These are phyloP conservation scores for Pseudogymnoascus sp. DNA, from an alignment of 2,329 filamentous ascomycete genomes.

Conservation along the genomic window DNA sequence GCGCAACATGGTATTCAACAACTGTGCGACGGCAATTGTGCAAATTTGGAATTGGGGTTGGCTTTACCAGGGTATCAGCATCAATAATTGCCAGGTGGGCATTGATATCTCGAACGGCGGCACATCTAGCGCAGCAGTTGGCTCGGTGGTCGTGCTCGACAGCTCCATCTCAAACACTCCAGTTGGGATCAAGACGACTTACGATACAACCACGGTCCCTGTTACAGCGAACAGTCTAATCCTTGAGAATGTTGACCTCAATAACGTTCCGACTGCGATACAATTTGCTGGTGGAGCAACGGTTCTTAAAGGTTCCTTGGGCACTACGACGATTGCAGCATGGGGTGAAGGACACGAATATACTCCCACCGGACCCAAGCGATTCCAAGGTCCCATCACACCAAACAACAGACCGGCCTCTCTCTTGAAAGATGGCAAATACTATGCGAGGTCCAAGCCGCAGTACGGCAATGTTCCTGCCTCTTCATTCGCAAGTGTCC, in stretches of 20 bases:
- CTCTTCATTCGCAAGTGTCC: conserved; percentile 37
- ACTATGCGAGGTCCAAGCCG: conserved; percentile 46
- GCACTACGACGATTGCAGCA: conserved; percentile 57
- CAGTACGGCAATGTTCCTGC: conserved; percentile 39
- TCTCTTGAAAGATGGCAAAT: conserved; percentile 41
- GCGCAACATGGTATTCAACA: conserved; percentile 42
- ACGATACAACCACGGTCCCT: conserved; percentile 42
- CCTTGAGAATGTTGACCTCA: conserved; percentile 80
- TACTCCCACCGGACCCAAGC: conserved; percentile 37
- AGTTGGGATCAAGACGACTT: conserved; percentile 43
- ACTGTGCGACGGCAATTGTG: conserved; percentile 45
- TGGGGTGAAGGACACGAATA: conserved; percentile 78
- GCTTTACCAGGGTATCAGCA: conserved; percentile 43
- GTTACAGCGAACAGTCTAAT: conserved; percentile 70
- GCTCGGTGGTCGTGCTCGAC: conserved; percentile 51
- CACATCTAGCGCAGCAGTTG: conserved; percentile 38
- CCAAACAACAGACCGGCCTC: conserved; percentile 36
- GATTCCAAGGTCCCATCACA: conserved; percentile 34
- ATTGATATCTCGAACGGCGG: conserved; percentile 45
- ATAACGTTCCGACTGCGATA: conserved; percentile 57
- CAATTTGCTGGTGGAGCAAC: conserved; percentile 45
- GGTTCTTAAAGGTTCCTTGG: conserved; percentile 54
- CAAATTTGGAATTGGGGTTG: conserved; percentile 56
- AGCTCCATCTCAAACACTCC: conserved; percentile 42
- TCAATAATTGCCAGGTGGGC: conserved; percentile 46